Conservation (phyloP, 2,329 filamentous ascomycete species). For the Colletotrichum euphorbiae region DNA sequence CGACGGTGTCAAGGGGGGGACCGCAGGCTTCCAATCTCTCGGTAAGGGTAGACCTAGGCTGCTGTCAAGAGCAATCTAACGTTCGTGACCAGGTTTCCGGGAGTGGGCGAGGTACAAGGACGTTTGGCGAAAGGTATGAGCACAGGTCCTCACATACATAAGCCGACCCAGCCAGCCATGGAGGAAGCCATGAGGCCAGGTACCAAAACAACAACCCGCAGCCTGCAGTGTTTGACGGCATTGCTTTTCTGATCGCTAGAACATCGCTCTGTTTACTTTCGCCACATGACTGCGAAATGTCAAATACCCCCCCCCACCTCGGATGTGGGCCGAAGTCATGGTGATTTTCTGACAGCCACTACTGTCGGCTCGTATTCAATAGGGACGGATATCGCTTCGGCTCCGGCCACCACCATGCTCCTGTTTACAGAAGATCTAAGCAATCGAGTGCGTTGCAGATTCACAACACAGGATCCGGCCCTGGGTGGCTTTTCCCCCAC, state of each 20-base stretch:
- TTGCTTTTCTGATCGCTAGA: not conserved
- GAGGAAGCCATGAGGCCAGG: not conserved
- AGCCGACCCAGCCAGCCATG: not conserved
- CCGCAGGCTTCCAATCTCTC: slow-evolving; percentile 62
- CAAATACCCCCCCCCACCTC: not conserved
- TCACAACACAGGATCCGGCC: not conserved
- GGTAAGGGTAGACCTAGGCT: slow-evolving; percentile 53
- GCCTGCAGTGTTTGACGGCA: not conserved
- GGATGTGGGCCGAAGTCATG: not conserved
- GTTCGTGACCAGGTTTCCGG: slow-evolving; percentile 59
- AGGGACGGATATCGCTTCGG: slow-evolving; percentile 4
- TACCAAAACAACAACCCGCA: not conserved
- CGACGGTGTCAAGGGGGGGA: slow-evolving; percentile 64
- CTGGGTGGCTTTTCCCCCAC: not conserved
- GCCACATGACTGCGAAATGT: not conserved
- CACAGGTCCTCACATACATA: not conserved
- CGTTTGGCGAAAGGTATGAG: slow-evolving; percentile 54
- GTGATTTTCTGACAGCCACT: not conserved
- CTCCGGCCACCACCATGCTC: not conserved
- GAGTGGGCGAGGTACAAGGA: slow-evolving; percentile 70
- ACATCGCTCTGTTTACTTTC: not conserved
- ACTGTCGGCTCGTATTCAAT: not conserved
- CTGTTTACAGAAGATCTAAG: slow-evolving; percentile 4
- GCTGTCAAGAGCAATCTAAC: slow-evolving; percentile 9
- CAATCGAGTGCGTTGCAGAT: slow-evolving; percentile 7